Base-by-base conservation (phyloP, 202 grass and related monocot species). In the Bolboschoenoplectus hybrid region DNA sequence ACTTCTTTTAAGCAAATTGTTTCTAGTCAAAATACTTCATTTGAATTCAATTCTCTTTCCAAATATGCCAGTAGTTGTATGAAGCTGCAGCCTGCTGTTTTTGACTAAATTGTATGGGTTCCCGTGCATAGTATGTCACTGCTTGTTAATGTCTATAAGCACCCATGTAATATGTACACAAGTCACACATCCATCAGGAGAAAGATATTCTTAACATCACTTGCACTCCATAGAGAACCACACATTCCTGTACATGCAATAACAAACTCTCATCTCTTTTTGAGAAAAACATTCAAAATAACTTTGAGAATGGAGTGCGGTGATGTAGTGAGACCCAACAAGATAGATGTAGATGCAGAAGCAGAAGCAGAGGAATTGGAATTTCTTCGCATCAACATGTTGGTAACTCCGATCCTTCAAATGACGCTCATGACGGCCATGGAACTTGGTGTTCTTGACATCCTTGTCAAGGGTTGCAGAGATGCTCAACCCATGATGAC, bases 391-490 rank as follows among this genome's bases (percentile, higher is more conserved):
- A 66, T 66, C 32, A 66, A 35, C 26, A 66, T 66, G 26, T 36
- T 66, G 32, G 63, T 32, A 38, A 66, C 26, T 35, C 34, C 63
- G 2, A 11, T 66, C 34, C 63, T 66, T 66, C 63, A 66, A 35
- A 66, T 66, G 63, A 66, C 63, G 9, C 63, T 66, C 63, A 66
- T 66, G 63, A 66, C 63, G 26, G 1, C 63, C 32, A 38, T 66
- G 63, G 63, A 66, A 36, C 63, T 66, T 26, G 63, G 63, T 11
- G 32, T 66, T 66, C 63, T 66, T 66, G 63, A 66, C 9, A 32
- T 66, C 63, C 63, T 66, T 66, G 63, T 66, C 63, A 66, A 66
- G 63, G 63, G 34, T 66, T 66, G 63, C 63, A 66, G 20, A 34
- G 32, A 5, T 36, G 63, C 63, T 66, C 63, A 66, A 66, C 7